Conservation (phyloP, 345 rosid species). For the Hirschfeldia incana region DNA sequence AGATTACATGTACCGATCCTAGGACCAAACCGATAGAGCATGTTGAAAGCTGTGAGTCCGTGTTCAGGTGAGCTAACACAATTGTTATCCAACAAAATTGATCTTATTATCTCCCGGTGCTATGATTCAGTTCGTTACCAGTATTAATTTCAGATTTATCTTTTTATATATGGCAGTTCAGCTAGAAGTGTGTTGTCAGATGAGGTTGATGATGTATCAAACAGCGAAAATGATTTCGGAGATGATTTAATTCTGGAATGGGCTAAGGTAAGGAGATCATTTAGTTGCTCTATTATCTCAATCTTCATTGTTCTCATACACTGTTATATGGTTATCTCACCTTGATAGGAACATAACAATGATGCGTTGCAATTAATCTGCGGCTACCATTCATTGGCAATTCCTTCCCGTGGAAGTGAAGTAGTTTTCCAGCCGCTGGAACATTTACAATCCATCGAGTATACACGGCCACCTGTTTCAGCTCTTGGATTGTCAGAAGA, state of each 20-base stretch:
- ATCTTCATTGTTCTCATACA: slow-evolving; percentile 22
- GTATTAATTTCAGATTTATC: slow-evolving; percentile 42
- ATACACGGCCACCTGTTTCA: slow-evolving; percentile 64
- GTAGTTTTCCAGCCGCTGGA: slow-evolving; percentile 82
- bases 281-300: slow-evolving; percentile 11
- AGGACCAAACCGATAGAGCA: slow-evolving; percentile 55
- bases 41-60: slow-evolving; percentile 67
- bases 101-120: neutral
- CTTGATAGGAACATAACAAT: slow-evolving; percentile 74
- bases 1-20: slow-evolving; percentile 42
- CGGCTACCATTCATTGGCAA: slow-evolving; percentile 70
- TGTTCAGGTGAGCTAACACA: slow-evolving; percentile 62
- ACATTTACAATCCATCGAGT: slow-evolving; percentile 82
- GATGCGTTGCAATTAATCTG: slow-evolving; percentile 81
- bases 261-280: slow-evolving; percentile 74
- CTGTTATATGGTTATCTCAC: slow-evolving; percentile 26
- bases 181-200: slow-evolving; percentile 72
- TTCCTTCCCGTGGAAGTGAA: slow-evolving; percentile 69
- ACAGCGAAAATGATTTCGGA: slow-evolving; percentile 56
- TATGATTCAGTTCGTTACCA: slow-evolving; percentile 22
- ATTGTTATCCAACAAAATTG: neutral
- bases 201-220: slow-evolving; percentile 69
- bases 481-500: slow-evolving; percentile 56
- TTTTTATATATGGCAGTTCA: slow-evolving; percentile 81
- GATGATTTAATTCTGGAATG: slow-evolving; percentile 83